These are phyloP conservation scores for Globisporangium yorkense DNA, from an alignment of 352 stramenopile genomes.

Conservation along the genomic window DNA sequence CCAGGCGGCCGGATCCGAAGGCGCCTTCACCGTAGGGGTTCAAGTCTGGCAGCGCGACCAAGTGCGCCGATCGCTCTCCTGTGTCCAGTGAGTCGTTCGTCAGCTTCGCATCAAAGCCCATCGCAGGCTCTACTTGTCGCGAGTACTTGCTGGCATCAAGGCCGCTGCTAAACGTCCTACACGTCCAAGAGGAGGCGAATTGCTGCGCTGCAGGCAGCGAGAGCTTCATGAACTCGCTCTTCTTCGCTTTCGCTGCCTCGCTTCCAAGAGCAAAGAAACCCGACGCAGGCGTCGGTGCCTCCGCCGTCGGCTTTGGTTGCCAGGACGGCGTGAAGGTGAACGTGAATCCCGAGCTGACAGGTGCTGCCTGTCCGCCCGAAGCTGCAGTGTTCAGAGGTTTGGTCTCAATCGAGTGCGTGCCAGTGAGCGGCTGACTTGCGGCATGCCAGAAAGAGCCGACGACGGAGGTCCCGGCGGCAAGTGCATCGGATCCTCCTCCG, in stretches of 20 bases:
- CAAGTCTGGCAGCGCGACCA: conserved; percentile 45
- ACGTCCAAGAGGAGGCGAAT: neutral
- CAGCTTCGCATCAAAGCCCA: conserved; percentile 10
- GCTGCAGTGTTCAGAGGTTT: neutral
- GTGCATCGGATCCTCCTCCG: too few relatives aligned
- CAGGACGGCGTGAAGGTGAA: conserved; percentile 10
- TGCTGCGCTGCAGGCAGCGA: too few relatives aligned
- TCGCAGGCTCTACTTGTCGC: neutral
- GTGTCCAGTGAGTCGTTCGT: neutral
- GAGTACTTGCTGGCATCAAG: neutral
- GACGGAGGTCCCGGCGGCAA: too few relatives aligned
- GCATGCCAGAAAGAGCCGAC: neutral
- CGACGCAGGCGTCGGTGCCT: neutral
- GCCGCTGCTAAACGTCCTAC: neutral
- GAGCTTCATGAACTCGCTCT: neutral
- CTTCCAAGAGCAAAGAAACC: too few relatives aligned
- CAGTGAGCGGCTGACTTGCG: neutral
- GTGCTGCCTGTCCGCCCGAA: neutral
- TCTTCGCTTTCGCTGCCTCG: too few relatives aligned
- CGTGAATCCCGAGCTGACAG: neutral
- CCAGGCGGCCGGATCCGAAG: conserved; percentile 39
- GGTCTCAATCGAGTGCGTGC: neutral
- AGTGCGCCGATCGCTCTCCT: conserved; percentile 8
- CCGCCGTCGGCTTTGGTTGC: neutral
- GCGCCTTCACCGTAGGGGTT: conserved; percentile 55